A percentile compares a stretch with the other conserved stretches of the same genome.
Conservation (phyloP, 2,329 filamentous ascomycete genomes). For the Neonectria magnoliae region DNA sequence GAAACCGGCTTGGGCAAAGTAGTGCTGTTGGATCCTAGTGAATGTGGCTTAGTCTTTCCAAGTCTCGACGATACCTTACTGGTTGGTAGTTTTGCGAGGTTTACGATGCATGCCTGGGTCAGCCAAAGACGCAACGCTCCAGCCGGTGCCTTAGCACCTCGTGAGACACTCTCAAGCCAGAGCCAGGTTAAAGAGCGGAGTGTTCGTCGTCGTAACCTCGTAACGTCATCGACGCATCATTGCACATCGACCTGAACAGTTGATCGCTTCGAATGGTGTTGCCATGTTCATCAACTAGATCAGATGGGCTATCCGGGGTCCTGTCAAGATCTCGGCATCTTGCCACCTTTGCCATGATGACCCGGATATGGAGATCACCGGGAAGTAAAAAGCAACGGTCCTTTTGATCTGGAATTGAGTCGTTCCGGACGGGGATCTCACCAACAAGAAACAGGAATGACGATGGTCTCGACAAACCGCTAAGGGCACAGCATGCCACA, state of each 20-base stretch:
- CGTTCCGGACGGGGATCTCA: neutral
- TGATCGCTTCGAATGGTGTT: neutral
- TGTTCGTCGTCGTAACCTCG: slow-evolving; percentile 4
- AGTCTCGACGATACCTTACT: slow-evolving; percentile 10
- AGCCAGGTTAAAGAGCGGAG: neutral
- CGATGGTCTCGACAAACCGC: slow-evolving; percentile 14
- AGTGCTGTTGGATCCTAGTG: slow-evolving; percentile 25
- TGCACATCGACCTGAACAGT: neutral
- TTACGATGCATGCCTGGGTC: slow-evolving; percentile 25
- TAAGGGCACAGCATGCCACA: slow-evolving; percentile 16
- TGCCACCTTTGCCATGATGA: slow-evolving; percentile 1
- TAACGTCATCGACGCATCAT: slow-evolving; percentile 30
- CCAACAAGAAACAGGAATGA: neutral
- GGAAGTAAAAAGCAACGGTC: neutral
- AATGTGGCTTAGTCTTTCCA: slow-evolving; percentile 15
- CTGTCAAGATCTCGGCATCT: slow-evolving; percentile 20
- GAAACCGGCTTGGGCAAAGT: slow-evolving; percentile 6
- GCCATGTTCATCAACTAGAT: neutral
- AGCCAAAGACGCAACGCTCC: slow-evolving; percentile 8
- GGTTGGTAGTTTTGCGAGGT: slow-evolving; percentile 25
- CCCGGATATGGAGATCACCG: neutral
- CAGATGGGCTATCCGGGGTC: slow-evolving; percentile 7
- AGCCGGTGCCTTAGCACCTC: slow-evolving; percentile 15
- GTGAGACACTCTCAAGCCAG: slow-evolving; percentile 19
- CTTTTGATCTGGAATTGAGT: neutral